phyloP scores from a whole-genome alignment of 169 alveolate genomes.

The Cryptosporidium tyzzeri region DNA sequence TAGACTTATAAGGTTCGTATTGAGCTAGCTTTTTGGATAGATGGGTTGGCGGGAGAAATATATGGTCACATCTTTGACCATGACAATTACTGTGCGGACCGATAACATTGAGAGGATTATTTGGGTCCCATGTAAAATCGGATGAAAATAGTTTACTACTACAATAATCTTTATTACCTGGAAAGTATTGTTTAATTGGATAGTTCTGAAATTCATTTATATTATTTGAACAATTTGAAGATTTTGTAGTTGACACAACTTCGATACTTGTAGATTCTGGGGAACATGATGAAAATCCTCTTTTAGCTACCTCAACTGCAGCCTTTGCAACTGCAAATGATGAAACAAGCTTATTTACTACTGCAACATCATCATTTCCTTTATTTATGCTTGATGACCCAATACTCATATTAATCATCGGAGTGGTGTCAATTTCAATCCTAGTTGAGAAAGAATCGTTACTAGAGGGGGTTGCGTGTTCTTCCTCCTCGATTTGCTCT shows the following conservation, averaged over 20 bases:
- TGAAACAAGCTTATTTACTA: constrained; percentile 64
- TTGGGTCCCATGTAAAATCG: constrained; percentile 91
- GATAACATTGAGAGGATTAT: constrained; percentile 87
- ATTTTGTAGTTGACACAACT: constrained; percentile 51
- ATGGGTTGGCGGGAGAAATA: constrained; percentile 88
- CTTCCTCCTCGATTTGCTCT: constrained; percentile 10
- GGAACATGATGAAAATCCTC: constrained; percentile 58
- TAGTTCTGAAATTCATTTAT: constrained; percentile 14
- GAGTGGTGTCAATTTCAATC: constrained; percentile 50
- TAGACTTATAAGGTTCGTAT: constrained; percentile 85
- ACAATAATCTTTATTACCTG: constrained; percentile 30
- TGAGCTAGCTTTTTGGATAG: constrained; percentile 82
- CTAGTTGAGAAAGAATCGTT: constrained; percentile 26
- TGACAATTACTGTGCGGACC: constrained; percentile 91
- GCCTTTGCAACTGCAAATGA: constrained; percentile 70
- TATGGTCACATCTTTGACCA: constrained; percentile 90
- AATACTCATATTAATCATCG: constrained; percentile 22
- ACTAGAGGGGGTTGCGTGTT: constrained; percentile 9
- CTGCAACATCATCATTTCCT: constrained; percentile 44
- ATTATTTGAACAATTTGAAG: constrained; percentile 26
- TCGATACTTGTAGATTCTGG: constrained; percentile 55
- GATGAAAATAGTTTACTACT: not conserved
- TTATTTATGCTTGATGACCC: constrained; percentile 1
- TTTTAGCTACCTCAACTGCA: constrained; percentile 64
- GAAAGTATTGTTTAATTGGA: constrained; percentile 44